Conservation (phyloP, 805 yeast species). For the Kregervanrija fluxuum region DNA sequence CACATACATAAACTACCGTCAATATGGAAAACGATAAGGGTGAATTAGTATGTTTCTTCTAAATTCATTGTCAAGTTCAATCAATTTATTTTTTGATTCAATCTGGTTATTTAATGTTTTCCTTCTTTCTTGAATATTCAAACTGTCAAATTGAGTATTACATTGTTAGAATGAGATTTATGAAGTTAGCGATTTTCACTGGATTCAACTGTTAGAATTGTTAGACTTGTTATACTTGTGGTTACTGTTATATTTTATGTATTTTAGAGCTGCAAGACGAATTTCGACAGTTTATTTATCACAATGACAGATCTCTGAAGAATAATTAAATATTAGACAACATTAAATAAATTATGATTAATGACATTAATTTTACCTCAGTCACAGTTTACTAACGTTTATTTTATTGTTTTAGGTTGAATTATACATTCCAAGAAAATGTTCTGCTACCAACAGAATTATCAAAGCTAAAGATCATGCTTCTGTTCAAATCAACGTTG, state of each 20-base stretch:
- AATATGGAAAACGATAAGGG: conserved; percentile 99
- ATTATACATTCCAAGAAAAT: conserved; percentile 99
- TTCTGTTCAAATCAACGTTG: conserved; percentile 97
- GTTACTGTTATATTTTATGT: too few species aligned
- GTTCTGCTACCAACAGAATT: conserved; percentile 99
- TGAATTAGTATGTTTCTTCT: conserved; percentile 79
- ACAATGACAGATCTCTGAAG: too few species aligned
- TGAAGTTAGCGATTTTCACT: neutral
- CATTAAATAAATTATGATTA: too few species aligned
- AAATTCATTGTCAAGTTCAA: neutral
- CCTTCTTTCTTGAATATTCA: neutral
- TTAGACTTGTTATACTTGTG: too few species aligned
- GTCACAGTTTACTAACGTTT: conserved; percentile 13
- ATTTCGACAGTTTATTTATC: too few species aligned
- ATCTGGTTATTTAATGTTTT: neutral
- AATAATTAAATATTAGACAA: too few species aligned
- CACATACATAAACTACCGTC: conserved; percentile 18
- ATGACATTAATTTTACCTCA: neutral
- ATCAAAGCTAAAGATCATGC: conserved; percentile 99
- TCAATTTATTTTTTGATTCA: neutral
- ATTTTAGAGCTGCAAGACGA: too few species aligned
- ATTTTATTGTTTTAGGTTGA: conserved; percentile 63
- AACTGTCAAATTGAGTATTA: too few species aligned
- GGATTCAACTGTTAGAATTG: neutral
- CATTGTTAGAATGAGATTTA: too few species aligned